Evolutionary conservation across 2,329 filamentous ascomycete genomes (phyloP).

Genomic region (Corynespora cassiicola): DNA sequence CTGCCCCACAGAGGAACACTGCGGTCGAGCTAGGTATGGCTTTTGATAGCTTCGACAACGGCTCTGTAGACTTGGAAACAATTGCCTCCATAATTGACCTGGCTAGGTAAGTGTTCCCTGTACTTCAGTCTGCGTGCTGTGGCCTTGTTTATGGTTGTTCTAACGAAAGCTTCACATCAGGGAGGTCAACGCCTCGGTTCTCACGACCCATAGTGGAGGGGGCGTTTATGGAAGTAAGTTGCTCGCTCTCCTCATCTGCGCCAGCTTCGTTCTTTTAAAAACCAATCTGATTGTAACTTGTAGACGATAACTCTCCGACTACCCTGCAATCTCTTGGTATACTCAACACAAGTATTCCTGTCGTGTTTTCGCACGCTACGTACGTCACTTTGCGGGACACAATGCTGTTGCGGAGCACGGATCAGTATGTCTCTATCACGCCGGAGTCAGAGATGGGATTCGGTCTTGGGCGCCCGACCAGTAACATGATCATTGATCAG

Average conservation of each 20-base stretch:
- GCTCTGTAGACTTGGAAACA: too few species aligned
- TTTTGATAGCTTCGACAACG: slow-evolving; percentile 14
- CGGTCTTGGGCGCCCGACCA: slow-evolving; percentile 55
- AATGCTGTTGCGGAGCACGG: slow-evolving; percentile 51
- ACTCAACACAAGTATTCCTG: slow-evolving; percentile 52
- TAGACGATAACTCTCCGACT: slow-evolving; percentile 47
- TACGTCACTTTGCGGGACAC: slow-evolving; percentile 51
- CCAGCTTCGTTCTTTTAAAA: too few species aligned
- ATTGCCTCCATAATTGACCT: too few species aligned
- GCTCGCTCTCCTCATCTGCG: too few species aligned
- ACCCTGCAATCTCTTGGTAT: slow-evolving; percentile 44
- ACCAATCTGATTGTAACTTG: too few species aligned
- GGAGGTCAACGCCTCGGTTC: slow-evolving; percentile 1
- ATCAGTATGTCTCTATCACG: slow-evolving; percentile 62
- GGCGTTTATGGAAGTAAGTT: too few species aligned
- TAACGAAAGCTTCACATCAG: too few species aligned
- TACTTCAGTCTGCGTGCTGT: too few species aligned
- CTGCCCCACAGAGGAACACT: slow-evolving; percentile 6
- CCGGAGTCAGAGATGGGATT: slow-evolving; percentile 65
- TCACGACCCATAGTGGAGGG: slow-evolving; percentile 4
- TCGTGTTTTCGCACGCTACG: slow-evolving; percentile 59
- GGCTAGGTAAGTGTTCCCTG: too few species aligned
- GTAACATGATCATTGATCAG: slow-evolving; percentile 55
- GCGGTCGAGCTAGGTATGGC: slow-evolving; percentile 17
- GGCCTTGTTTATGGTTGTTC: too few species aligned